Evolutionary conservation across 495 filamentous ascomycete species (phyloP), one percentile per base, ranked within the genome.

Genomic region (Podospora comata): DNA sequence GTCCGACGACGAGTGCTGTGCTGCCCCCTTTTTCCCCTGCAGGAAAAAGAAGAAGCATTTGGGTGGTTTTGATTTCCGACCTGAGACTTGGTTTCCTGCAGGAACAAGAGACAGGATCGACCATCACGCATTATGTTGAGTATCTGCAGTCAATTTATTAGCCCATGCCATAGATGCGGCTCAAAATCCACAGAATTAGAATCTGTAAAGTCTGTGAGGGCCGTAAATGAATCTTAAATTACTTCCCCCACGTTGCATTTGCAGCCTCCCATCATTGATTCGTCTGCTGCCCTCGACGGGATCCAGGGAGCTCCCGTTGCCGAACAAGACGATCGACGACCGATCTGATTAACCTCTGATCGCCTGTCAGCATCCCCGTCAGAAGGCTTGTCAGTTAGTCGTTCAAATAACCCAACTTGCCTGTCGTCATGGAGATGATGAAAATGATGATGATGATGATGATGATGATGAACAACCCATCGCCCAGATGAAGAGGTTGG

Each of bases 101-200:
- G 68, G 70, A 72, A 68, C 70, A 54, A 59, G 68, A 74, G 23
- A 70, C 62, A 70, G 53, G 26, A 2, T 60, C 44, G 39, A 16
- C 39, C 39, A 65, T 16, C 39, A 54, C 32, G 13, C n/a, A n/a
- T 48, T 26, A 4, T 26, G 13, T 32, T 32, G 28, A 19, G 19
- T 19, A 34, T 30, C 19, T 19, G 34, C 39, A 48, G 39, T 48
- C 39, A 48, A 48, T 48, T 48, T 18, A 48, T 18, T 16, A 48
- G 39, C 13, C 39, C 39, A 48, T 48, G 15, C 32, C 19, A 54
- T 56, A 15, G 19, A 66, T 68, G 70, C 60, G 70, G 67, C 67
- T 71, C 61, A 71, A 68, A 66, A 23, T 23, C 19, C 44, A 26
- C 57, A 28, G 39, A 58, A 34, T 32, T 57, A 44, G 20, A 48